Evolutionary conservation across 208 protist species (phyloP).

Genomic region (Trypanosoma vivax): DNA sequence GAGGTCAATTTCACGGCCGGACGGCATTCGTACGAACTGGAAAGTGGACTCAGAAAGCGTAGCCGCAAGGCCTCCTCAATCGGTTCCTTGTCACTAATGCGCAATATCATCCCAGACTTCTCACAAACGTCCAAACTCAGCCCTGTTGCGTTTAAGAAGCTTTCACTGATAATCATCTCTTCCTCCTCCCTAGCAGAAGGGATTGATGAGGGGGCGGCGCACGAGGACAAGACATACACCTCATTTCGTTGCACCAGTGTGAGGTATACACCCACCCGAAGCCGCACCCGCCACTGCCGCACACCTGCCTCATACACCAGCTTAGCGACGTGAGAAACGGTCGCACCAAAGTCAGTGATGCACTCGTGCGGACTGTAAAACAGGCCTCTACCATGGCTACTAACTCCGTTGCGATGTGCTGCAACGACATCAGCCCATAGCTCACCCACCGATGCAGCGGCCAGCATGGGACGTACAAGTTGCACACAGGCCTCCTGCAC

Average conservation of each 20-base stretch:
- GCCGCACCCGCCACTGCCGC: constrained; percentile 25
- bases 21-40: constrained; percentile 3
- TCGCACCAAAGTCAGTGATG: constrained; percentile 9
- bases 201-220: too few species aligned
- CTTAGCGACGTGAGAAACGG: constrained; percentile 19
- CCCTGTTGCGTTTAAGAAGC: constrained; percentile 10
- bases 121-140: constrained; percentile 4
- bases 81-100: constrained; percentile 1
- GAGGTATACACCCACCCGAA: constrained; percentile 56
- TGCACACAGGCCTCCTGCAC: constrained; percentile 26
- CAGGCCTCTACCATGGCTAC: constrained; percentile 1
- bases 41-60: constrained; percentile 25
- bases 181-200: constrained; percentile 10
- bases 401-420: constrained; percentile 14
- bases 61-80: constrained; percentile 11
- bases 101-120: constrained; percentile 4
- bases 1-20: not conserved
- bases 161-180: not conserved
- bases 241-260: constrained; percentile 38
- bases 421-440: constrained; percentile 15
- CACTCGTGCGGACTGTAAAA: constrained; percentile 20
- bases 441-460: not conserved
- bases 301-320: constrained; percentile 21
- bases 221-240: constrained; percentile 21
- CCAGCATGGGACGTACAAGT: constrained; percentile 17